Conservation (phyloP, 176 grass and related monocot species). For the Musa itinerans region DNA sequence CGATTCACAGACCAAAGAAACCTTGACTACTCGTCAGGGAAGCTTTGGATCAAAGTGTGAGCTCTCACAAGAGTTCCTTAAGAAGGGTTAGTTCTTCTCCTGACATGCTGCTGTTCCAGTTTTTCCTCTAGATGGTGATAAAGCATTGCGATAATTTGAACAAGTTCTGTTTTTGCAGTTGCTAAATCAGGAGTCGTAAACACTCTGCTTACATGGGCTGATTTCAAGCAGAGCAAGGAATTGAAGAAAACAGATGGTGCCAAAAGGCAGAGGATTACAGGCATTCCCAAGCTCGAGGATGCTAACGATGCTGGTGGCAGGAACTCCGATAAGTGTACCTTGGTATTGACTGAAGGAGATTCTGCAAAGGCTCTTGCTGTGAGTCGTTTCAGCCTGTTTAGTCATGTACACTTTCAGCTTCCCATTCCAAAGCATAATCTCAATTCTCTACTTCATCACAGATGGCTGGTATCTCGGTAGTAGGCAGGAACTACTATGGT, state of each 20-base stretch:
- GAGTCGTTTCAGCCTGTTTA: conserved; percentile 18
- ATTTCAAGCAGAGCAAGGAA: conserved; percentile 84
- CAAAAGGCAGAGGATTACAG: conserved; percentile 59
- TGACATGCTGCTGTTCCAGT: background rate
- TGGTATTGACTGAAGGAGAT: conserved; percentile 95
- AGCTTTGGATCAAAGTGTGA: conserved; percentile 85
- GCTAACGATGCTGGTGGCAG: conserved; percentile 86
- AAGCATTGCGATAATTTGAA: too few relatives aligned
- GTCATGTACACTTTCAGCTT: background rate
- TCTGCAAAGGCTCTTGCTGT: conserved; percentile 93
- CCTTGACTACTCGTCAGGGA: conserved; percentile 70
- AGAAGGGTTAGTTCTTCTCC: conserved; percentile 34
- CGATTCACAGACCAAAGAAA: conserved; percentile 96
- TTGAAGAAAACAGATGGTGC: conserved; percentile 86
- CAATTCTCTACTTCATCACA: conserved; percentile 9
- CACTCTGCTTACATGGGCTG: conserved; percentile 76
- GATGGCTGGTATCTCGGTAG: conserved; percentile 71
- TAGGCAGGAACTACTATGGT: conserved; percentile 71
- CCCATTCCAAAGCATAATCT: background rate
- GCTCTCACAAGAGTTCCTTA: conserved; percentile 51
- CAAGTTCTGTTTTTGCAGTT: conserved; percentile 35
- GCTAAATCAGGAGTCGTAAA: conserved; percentile 41
- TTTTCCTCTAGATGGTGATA: background rate
- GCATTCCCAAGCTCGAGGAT: conserved; percentile 82
- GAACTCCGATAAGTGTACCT: conserved; percentile 59